Base-by-base conservation (phyloP, 768 basidiomycete species). In the Pleurotus citrinopileatus region DNA sequence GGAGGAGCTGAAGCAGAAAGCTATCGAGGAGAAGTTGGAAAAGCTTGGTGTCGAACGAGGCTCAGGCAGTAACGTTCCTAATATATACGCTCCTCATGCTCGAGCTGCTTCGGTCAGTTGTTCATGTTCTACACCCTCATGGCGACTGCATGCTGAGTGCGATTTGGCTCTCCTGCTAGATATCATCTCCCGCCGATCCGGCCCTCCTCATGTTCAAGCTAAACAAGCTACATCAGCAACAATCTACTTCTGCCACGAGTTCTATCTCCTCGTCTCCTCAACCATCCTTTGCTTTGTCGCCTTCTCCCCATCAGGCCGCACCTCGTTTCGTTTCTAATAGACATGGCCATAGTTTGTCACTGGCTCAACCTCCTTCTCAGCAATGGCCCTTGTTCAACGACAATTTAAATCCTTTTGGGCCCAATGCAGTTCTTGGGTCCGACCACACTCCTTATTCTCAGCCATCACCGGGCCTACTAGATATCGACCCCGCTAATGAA, bases 131-230 rank as follows among this genome's bases (percentile, higher is more conserved):
- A 9, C 32, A 10, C 57, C 38, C 56, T 48, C 56, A 59, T 61
- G 65, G 58, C 54, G 37, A 46, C 32, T 53, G 23, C 36, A 25
- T 47, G 37, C 63, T 64, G 61, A 67, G 61, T 40, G 42, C 56
- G 46, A 47, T 28, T 53, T 53, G 20, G 61, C 53, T 32, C 42
- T 45, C 47, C 52, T 42, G 55, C 20, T 62, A 94, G 91, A 89
- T 93, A 69, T 93, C 91, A 1, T 92, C 90, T n/a, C 90, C 91
- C 25, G 91, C 91, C 3, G 91, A 93, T 64, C 91, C 91, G 25
- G 87, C 88, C 17, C 68, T 94, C 20, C 74, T 94, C 17, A 78
- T 83, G 59, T 91, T 87, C 71, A 92, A 91, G 67, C 74, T 93
- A 40, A 91, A 90, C 70, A 91, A 90, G 68, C 74, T 94, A 8